Conservation (phyloP, 352 stramenopile species). For the Phytophthora cactorum region DNA sequence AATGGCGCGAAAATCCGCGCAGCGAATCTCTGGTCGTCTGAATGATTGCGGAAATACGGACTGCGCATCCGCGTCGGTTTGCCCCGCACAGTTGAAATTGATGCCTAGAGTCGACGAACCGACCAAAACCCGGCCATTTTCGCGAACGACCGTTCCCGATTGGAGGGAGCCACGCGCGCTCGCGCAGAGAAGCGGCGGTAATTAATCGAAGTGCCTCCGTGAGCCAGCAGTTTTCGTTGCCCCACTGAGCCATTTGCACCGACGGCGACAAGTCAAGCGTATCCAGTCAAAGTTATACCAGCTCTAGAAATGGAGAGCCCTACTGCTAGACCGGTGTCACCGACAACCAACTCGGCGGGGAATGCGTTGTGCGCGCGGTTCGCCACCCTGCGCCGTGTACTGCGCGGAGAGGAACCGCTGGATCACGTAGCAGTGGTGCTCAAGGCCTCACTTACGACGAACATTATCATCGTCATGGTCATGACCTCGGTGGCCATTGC, state of each 20-base stretch:
- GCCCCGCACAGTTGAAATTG: neutral
- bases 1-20: neutral
- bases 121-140: slow-evolving; percentile 16
- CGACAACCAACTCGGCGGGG: slow-evolving; percentile 1
- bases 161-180: slow-evolving; percentile 18
- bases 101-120: slow-evolving; percentile 14
- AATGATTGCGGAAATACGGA: slow-evolving; percentile 31
- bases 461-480: slow-evolving; percentile 69
- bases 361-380: slow-evolving; percentile 12
- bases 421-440: slow-evolving; percentile 66
- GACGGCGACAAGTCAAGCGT: slow-evolving; percentile 7
- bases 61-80: slow-evolving; percentile 9
- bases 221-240: slow-evolving; percentile 5
- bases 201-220: slow-evolving; percentile 19
- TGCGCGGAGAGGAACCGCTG: slow-evolving; percentile 44
- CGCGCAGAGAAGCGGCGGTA: too few relatives aligned
- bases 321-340: slow-evolving; percentile 14
- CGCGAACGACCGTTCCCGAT: slow-evolving; percentile 6
- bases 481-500: slow-evolving; percentile 75
- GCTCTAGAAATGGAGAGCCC: slow-evolving; percentile 26
- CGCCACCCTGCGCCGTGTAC: slow-evolving; percentile 14
- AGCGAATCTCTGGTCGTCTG: slow-evolving; percentile 1
- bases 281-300: slow-evolving; percentile 1
- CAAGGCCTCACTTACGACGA: slow-evolving; percentile 62
- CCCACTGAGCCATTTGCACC: slow-evolving; percentile 6